Evolutionary conservation across 2,329 filamentous ascomycete genomes (phyloP), one percentile per base, ranked within the genome.

Genomic region (Ophiostoma populinum): DNA sequence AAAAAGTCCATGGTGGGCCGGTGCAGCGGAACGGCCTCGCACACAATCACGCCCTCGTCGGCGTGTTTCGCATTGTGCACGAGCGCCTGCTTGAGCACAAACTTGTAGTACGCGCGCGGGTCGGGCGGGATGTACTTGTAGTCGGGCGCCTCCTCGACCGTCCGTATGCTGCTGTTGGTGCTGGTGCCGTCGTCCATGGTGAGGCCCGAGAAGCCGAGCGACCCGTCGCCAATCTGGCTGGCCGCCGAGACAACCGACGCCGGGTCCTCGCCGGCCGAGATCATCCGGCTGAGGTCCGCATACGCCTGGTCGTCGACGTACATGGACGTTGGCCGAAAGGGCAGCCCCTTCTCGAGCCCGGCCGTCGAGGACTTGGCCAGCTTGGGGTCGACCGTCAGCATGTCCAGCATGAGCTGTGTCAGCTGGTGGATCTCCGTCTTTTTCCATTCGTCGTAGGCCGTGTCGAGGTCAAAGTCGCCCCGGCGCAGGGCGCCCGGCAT

Each of bases 81-180:
- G 54, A 93, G 64, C 21, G 81, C 78, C 51, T 85, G 76, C 46
- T 78, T 74, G 35, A 93, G 58, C 41, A 94, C 77, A 37, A 77
- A 75, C 50, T 81, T 80, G 57, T 92, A 93, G 51, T 80, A 86
- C 7, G 73, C 67, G 46, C 86, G 71, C 20, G 87, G 70, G 44
- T 94, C 82, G 22, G 78, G 63, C 21, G 90, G 90, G 40, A 93
- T 92, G 51, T 87, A 98, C 1, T 80, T 90, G 52, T 87, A 95
- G 33, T 75, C 67, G 32, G 74, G 59, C 45, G 77, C 68, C 43
- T 75, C 72, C 43, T 76, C 72, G 11, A 73, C 63, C 21, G 60
- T 51, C 36, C 64, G 58, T 40, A 67, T 65, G 41, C 61, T 62
- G 43, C 58, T 51, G n/a, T 51, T 52, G 6, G 19, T 11, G 7